A percentile compares a stretch with the other conserved stretches of the same genome.
Conservation (phyloP, 164 flowering plant species). For the Magnolia kwangsiensis region DNA sequence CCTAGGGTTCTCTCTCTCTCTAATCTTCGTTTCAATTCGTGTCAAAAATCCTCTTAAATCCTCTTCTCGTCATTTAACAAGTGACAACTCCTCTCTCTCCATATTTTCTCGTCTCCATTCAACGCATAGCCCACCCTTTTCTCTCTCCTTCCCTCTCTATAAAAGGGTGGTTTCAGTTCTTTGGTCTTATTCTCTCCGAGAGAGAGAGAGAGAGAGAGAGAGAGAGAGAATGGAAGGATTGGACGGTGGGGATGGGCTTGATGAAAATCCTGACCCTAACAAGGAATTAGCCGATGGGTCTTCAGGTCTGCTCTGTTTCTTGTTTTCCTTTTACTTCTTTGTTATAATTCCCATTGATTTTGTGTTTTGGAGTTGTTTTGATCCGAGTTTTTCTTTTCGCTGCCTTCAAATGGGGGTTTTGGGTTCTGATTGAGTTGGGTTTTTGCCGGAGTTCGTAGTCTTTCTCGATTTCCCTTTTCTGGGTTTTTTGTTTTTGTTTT, state of each 20-base stretch:
- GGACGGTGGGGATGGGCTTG: conserved; percentile 24
- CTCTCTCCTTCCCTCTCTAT: not conserved
- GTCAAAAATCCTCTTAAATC: too few species aligned
- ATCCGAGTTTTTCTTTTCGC: conserved; percentile 3
- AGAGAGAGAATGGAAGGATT: conserved; percentile 25
- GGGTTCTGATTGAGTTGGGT: not conserved
- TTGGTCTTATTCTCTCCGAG: not conserved
- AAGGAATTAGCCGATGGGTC: conserved; percentile 22
- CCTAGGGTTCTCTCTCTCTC: not conserved
- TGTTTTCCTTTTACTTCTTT: not conserved
- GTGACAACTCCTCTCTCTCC: not conserved
- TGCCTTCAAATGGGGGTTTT: not conserved
- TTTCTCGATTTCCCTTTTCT: not conserved
- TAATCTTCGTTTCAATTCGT: not conserved
- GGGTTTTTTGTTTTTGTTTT: not conserved
- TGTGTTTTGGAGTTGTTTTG: conserved; percentile 1
- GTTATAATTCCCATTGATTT: not conserved
- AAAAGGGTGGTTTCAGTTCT: not conserved
- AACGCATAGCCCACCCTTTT: not conserved
- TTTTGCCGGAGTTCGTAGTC: not conserved
- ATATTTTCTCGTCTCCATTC: not conserved
- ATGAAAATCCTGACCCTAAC: conserved; percentile 17
- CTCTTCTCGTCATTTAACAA: not conserved
- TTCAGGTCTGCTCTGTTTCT: conserved; percentile 21
- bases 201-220: not conserved